Evolutionary conservation across 352 stramenopile genomes (phyloP).

Genomic region (Phytophthora pinifolia): DNA sequence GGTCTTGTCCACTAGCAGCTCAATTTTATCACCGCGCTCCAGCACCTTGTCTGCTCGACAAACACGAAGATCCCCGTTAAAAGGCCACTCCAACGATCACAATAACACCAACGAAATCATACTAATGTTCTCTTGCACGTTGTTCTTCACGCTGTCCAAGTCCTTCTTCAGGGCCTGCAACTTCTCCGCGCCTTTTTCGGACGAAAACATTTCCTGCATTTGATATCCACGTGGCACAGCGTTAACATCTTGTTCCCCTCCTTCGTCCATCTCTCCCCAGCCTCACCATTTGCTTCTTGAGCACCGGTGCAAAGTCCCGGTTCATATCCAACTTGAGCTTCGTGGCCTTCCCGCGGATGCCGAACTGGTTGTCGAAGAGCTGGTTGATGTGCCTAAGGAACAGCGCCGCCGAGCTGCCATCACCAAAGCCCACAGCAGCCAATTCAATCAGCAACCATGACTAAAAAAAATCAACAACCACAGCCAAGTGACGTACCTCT

Average conservation of each 20-base stretch:
- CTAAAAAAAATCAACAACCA: background rate
- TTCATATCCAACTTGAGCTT: slow-evolving; percentile 90
- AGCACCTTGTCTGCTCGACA: slow-evolving; percentile 65
- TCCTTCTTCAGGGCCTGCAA: slow-evolving; percentile 83
- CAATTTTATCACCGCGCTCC: slow-evolving; percentile 87
- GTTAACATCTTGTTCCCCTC: slow-evolving; percentile 7
- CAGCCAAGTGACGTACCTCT: slow-evolving; percentile 43
- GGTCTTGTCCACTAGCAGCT: slow-evolving; percentile 85
- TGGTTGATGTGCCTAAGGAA: slow-evolving; percentile 88
- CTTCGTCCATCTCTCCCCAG: background rate
- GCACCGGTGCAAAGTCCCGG: slow-evolving; percentile 73
- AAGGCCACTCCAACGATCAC: background rate
- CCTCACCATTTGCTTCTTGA: slow-evolving; percentile 86
- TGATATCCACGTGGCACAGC: slow-evolving; percentile 1
- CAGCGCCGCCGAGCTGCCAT: slow-evolving; percentile 61
- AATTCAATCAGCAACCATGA: slow-evolving; percentile 5
- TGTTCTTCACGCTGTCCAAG: slow-evolving; percentile 76
- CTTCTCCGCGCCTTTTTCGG: slow-evolving; percentile 69
- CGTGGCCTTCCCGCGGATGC: slow-evolving; percentile 84
- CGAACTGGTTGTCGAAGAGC: slow-evolving; percentile 85
- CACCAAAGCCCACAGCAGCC: background rate
- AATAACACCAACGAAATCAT: slow-evolving; percentile 9
- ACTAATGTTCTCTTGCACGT: slow-evolving; percentile 86
- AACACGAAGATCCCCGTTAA: background rate
- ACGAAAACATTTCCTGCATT: slow-evolving; percentile 73